Base-by-base conservation (phyloP, 805 yeast genomes). In the Saccharomyces cerevisiae region DNA sequence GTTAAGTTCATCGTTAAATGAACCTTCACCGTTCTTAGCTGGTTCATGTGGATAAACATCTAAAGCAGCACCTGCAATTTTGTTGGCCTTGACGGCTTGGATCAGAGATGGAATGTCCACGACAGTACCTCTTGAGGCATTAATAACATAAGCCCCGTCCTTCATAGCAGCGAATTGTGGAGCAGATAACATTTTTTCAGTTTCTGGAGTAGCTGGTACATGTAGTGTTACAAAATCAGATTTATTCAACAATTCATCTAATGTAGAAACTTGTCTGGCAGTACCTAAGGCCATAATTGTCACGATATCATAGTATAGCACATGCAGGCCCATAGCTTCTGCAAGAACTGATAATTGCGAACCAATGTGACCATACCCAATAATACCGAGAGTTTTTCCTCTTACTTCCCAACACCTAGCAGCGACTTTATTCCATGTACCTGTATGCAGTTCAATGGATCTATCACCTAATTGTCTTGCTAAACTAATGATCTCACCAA, bases 291-390 rank as follows among this genome's bases (percentile, higher is more conserved):
- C 80, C 98, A 91, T 91, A 72, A 91, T 89, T 82, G 89, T 89
- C 53, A 79, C 66, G 43, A 87, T 85, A 70, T 91, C 98, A 73
- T 89, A 89, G 78, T 91, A 91, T 59, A 90, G 75, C 51, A 91
- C 97, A 62, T 85, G 86, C 96, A 91, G 86, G 74, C 98, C 98
- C 82, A 91, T 82, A 50, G 96, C 81, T 78, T 91, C 98, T 51
- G 98, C 97, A 65, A 91, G 77, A 6, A 91, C 98, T 6, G 96
- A 86, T 68, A 91, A 83, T 76, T 91, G 98, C 49, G 97, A 76
- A 63, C 98, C 98, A 76, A 91, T 92, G 73, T 91, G 98, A 62
- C 98, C 98, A 68, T 91, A 91, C 61, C 98, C 98, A 46, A 91
- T 79, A 67, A 91, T 91, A 55, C 97, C 98, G 64, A 91, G 79